Conservation (phyloP, 2,329 filamentous ascomycete species). For the Cordyceps fumosorosea region DNA sequence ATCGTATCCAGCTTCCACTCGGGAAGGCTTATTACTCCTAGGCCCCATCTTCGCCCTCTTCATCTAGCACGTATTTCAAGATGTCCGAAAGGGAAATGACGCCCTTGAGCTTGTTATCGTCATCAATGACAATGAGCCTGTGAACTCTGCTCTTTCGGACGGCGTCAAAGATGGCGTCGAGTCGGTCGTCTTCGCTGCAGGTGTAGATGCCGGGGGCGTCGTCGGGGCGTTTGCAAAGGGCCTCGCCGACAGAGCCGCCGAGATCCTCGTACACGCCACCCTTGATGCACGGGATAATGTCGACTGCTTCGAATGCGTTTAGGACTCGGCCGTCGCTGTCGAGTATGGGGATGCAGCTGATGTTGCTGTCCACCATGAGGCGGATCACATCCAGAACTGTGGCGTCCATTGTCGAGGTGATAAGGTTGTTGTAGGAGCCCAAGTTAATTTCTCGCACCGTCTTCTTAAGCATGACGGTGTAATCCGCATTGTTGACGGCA, state of each 20-base stretch:
- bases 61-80: constrained; percentile 83
- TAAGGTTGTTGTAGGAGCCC: constrained; percentile 75
- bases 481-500: constrained; percentile 79
- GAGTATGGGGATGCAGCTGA: constrained; percentile 89
- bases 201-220: constrained; percentile 97
- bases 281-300: constrained; percentile 94
- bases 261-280: constrained; percentile 89
- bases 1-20: not conserved
- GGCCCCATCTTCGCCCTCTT: constrained; percentile 54
- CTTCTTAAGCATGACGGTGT: constrained; percentile 84
- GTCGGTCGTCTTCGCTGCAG: constrained; percentile 81
- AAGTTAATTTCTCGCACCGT: constrained; percentile 76
- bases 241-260: constrained; percentile 78
- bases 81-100: constrained; percentile 94
- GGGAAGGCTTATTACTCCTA: constrained; percentile 4
- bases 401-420: constrained; percentile 80
- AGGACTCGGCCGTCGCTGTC: constrained; percentile 72
- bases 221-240: constrained; percentile 76
- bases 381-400: constrained; percentile 93
- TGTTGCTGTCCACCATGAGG: constrained; percentile 84
- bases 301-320: constrained; percentile 96
- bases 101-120: constrained; percentile 76
- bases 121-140: constrained; percentile 86
- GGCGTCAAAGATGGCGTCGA: constrained; percentile 95
- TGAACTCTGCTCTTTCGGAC: constrained; percentile 93